phyloP scores from a whole-genome alignment of 176 grass and related monocot genomes.

The Phoenix roebelenii region DNA sequence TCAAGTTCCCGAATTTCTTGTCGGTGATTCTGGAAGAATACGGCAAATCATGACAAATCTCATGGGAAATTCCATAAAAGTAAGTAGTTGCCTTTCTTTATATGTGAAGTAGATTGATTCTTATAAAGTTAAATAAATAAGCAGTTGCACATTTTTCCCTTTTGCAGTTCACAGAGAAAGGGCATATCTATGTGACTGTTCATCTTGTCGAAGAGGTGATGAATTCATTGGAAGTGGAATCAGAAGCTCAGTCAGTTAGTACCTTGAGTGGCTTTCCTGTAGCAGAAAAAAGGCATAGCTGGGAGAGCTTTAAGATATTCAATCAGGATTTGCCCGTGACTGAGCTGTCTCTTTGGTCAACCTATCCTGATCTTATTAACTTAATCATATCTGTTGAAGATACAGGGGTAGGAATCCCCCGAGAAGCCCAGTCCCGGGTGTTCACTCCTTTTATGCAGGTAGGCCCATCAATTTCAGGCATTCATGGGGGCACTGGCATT shows the following conservation, averaged over 20 bases:
- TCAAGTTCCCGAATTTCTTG: conserved; percentile 72
- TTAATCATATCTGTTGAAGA: conserved; percentile 96
- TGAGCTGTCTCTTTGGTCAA: conserved; percentile 35
- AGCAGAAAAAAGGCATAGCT: conserved; percentile 49
- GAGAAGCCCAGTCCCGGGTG: conserved; percentile 69
- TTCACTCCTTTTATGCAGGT: conserved; percentile 99
- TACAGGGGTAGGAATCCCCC: conserved; percentile 83
- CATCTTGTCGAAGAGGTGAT: conserved; percentile 69
- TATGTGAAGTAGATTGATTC: neutral
- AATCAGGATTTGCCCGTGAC: conserved; percentile 33
- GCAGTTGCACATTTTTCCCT: conserved; percentile 26
- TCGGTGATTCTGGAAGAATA: conserved; percentile 81
- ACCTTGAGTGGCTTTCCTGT: conserved; percentile 71
- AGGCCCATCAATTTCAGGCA: conserved; percentile 74
- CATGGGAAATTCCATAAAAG: conserved; percentile 92
- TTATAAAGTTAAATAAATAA: neutral
- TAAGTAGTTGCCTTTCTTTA: conserved; percentile 26
- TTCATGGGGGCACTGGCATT: conserved; percentile 96
- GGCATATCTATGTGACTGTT: conserved; percentile 95
- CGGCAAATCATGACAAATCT: conserved; percentile 99
- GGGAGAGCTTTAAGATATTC: conserved; percentile 55
- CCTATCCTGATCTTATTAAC: conserved; percentile 52
- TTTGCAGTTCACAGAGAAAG: conserved; percentile 80
- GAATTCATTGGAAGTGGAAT: conserved; percentile 42
- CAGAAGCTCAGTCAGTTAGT: conserved; percentile 26